Evolutionary conservation across 2,329 filamentous ascomycete species (phyloP), one percentile per base, ranked within the genome.

Genomic region (Pyrenophora seminiperda): DNA sequence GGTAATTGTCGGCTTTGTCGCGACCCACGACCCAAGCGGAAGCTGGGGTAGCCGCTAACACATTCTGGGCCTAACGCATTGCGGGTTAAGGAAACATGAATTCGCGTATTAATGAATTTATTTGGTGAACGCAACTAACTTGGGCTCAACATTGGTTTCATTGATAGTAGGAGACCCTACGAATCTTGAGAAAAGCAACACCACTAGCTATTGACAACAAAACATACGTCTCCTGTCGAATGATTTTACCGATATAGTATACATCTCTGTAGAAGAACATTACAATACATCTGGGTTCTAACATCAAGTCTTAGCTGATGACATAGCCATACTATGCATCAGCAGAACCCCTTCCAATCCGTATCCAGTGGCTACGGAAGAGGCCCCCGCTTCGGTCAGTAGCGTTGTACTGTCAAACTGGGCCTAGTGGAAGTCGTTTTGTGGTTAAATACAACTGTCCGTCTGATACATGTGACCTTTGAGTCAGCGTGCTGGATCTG

Each of bases 391-490:
- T 63, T 24, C 62, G 66, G 50, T 76, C 73, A 2, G 65, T 61
- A 42, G 76, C 76, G 14, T 68, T 66, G 54, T 76, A 76, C 58
- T 75, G 73, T 43, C 69, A 62, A 4, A 37, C 47, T 3, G 73
- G 71, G 24, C 68, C 62, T 48, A 76, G 42, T 20, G 66, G 65
- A 34, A 77, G 60, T 51, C 76, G 75, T 44, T 76, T 76, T 7
- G 74, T 76, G 47, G 70, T 73, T 46, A 77, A 76, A 33, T 76
- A 76, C 44, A 77, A 49, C 65, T 69, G 77, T 1, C 73, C 74
- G 56, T 74, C 68, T 53, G 72, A 45, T 15, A 76, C n/a, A n/a
- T n/a, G n/a, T 73, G 5, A 74, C 74, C 42, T 73, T 70, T 5
- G 63, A 71, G 50, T 77, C 75, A 2, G 75, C 74, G 63, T 76